Base-by-base conservation (phyloP, 352 stramenopile species). In the Phytophthora pluvialis region DNA sequence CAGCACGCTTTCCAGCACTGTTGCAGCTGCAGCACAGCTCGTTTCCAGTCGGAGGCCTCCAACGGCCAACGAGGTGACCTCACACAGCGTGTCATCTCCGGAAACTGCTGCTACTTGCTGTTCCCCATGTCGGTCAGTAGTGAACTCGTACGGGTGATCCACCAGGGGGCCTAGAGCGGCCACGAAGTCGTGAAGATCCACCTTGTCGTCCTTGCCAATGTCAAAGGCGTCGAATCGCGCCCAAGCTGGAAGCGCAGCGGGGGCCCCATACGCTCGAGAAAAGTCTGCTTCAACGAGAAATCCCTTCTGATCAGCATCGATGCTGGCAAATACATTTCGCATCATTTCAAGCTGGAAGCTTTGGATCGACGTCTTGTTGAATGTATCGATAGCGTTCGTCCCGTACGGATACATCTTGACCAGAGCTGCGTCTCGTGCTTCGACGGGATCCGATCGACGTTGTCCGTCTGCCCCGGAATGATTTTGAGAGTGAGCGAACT, bases 351-450 rank as follows among this genome's bases (percentile, higher is more conserved):
- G 46, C 18, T 91, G 83, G 1, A 28, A 32, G 26, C 69, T 61
- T 45, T 91, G 83, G 0, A 79, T 62, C 1, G 52, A 29, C 0
- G 77, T 77, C 42, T 81, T 78, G 40, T 65, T 83, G 63, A 91
- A 89, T 4, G 63, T 75, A 9, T 87, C 81, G 10, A 83, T 11
- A 0, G 70, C 74, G 38, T 84, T 92, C 33, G 67, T 75, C 1
- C 79, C 80, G 38, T 92, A 89, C 0, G 79, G 80, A 70, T 90
- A 90, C 73, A 89, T 77, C 29, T 85, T 85, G 3, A 64, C 36
- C 13, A 75, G n/a, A 3, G 29, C 59, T 21, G 36, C 36, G 0
- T 74, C 60, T 26, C 32, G 48, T 8, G 10, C 2, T 13, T 64
- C 43, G 3, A 21, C 1, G 2, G 21, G 21, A 21, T 21, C 21